Conservation (phyloP, 2,329 filamentous ascomycete species). For the Ophiocordyceps camponoti-rufipedis region DNA sequence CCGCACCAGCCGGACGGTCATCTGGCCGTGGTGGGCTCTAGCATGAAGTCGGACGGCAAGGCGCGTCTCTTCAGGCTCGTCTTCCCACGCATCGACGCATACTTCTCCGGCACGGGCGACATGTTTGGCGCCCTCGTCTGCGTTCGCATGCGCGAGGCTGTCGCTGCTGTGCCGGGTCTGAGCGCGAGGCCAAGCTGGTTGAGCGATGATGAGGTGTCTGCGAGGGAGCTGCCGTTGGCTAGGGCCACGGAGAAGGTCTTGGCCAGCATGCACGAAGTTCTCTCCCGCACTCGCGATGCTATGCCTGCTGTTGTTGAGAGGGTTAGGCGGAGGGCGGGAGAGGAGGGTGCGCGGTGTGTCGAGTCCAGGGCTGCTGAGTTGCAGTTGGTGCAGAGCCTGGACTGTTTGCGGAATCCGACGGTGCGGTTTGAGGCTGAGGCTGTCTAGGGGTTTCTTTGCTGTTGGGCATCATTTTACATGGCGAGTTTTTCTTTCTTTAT, state of each 20-base stretch:
- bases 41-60: slow-evolving; percentile 39
- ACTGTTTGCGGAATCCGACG: slow-evolving; percentile 46
- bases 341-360: slow-evolving; percentile 45
- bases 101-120: slow-evolving; percentile 92
- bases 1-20: slow-evolving; percentile 28
- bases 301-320: slow-evolving; percentile 33
- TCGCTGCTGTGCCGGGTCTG: slow-evolving; percentile 28
- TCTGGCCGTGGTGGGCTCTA: slow-evolving; percentile 63
- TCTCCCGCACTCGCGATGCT: slow-evolving; percentile 48
- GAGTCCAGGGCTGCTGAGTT: slow-evolving; percentile 79
- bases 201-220: slow-evolving; percentile 50
- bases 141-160: slow-evolving; percentile 72
- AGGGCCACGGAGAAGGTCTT: slow-evolving; percentile 72
- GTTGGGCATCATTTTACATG: no score
- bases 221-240: slow-evolving; percentile 63
- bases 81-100: slow-evolving; percentile 75
- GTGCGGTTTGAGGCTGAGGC: slow-evolving; percentile 41
- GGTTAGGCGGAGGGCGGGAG: slow-evolving; percentile 21
- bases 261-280: slow-evolving; percentile 78
- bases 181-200: slow-evolving; percentile 48
- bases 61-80: slow-evolving; percentile 79
- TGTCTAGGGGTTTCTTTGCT: slow-evolving; percentile 15
- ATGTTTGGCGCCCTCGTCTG: slow-evolving; percentile 94
- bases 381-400: slow-evolving; percentile 58
- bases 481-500: no score